A percentile compares a stretch with the other conserved stretches of the same genome.
Conservation (phyloP, 1,284 basidiomycete species). For the Fomitopsis palustris region DNA sequence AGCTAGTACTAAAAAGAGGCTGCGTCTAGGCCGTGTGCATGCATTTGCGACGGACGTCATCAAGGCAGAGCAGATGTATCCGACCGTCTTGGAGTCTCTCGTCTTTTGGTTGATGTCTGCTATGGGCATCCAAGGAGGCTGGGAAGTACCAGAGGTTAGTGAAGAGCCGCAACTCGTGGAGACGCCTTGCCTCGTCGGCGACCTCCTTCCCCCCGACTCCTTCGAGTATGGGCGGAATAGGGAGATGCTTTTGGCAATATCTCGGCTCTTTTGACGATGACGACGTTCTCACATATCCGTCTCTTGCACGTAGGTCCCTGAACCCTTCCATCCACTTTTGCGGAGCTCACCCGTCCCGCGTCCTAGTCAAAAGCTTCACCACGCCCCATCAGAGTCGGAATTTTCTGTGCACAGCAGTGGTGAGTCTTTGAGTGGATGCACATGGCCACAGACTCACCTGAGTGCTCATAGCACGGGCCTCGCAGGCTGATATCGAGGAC, state of each 20-base stretch:
- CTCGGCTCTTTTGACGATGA: constrained; percentile 23
- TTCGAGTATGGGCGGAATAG: constrained; percentile 21
- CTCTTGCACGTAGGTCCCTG: constrained; percentile 38
- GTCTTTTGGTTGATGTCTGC: constrained; percentile 30
- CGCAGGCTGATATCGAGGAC: background rate
- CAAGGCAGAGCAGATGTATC: constrained; percentile 6
- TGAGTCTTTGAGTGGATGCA: constrained; percentile 18
- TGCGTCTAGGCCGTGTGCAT: constrained; percentile 46
- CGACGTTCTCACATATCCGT: constrained; percentile 9
- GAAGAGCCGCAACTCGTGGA: constrained; percentile 22
- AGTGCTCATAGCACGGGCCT: background rate
- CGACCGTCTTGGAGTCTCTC: constrained; percentile 25
- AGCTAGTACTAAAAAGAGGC: background rate
- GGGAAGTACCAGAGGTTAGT: constrained; percentile 30
- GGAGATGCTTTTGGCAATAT: constrained; percentile 32
- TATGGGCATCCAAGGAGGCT: constrained; percentile 17
- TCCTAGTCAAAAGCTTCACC: constrained; percentile 19
- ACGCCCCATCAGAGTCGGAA: constrained; percentile 42
- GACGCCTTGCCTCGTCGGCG: constrained; percentile 39
- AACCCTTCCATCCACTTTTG: constrained; percentile 35
- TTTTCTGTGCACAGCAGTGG: constrained; percentile 43
- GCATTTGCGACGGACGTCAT: constrained; percentile 12
- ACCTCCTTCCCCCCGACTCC: constrained; percentile 29
- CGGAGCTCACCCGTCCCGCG: constrained; percentile 17
- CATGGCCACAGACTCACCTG: background rate